A percentile compares a stretch with the other conserved stretches of the same genome.
phyloP scores from a whole-genome alignment of 306 rosid species.

The Quercus parvula region DNA sequence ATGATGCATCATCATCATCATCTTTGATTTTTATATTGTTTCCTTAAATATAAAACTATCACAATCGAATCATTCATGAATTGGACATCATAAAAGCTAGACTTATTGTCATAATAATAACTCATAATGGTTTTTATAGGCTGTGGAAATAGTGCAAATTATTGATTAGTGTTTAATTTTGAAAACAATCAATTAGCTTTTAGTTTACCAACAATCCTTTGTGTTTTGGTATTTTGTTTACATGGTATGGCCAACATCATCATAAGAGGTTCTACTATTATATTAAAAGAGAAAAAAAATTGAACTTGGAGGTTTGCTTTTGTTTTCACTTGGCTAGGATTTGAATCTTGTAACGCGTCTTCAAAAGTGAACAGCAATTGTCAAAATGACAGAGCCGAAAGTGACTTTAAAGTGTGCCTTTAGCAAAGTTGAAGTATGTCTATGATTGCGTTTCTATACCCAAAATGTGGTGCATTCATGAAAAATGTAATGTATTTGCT shows the following conservation, averaged over 20 bases:
- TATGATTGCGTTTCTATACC: neutral
- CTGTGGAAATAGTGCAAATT: neutral
- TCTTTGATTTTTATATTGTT: neutral
- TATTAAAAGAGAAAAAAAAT: neutral
- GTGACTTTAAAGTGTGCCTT: conserved; percentile 33
- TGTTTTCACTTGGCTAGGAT: neutral
- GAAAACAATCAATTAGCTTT: too few relatives aligned
- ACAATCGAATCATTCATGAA: neutral
- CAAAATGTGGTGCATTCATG: neutral
- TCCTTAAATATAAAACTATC: neutral
- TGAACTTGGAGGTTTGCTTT: neutral
- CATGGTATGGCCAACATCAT: neutral
- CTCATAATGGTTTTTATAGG: neutral
- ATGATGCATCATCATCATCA: neutral
- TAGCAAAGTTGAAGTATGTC: conserved; percentile 16
- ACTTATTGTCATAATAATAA: neutral
- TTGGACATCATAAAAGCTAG: neutral
- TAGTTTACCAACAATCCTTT: too few relatives aligned
- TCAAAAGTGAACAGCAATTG: conserved; percentile 14
- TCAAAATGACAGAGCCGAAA: conserved; percentile 31
- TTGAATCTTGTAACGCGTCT: neutral
- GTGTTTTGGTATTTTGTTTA: too few relatives aligned
- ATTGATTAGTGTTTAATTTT: too few relatives aligned
- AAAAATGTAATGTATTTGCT: neutral
- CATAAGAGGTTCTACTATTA: neutral